Evolutionary conservation across 179 eudicot genomes (phyloP).

Genomic region (Spinacia oleracea): DNA sequence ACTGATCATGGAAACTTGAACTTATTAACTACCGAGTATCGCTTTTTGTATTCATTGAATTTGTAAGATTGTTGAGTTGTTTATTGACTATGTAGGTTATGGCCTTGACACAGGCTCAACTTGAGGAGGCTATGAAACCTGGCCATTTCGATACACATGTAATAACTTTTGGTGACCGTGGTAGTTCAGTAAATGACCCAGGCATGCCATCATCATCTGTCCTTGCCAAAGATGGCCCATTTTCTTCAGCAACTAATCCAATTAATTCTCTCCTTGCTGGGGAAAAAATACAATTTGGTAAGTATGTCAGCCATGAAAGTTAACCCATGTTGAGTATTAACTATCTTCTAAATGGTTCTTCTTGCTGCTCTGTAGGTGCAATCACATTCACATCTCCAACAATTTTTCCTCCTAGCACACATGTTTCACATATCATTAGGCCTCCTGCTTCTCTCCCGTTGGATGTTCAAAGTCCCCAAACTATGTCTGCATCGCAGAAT

Average conservation of each 20-base stretch:
- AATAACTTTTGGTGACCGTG: conserved; percentile 45
- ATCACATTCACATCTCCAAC: conserved; percentile 94
- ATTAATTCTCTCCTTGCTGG: conserved; percentile 94
- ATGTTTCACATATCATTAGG: conserved; percentile 56
- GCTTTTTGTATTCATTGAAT: neutral
- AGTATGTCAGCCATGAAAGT: conserved; percentile 22
- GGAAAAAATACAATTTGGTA: conserved; percentile 97
- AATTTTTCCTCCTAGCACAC: conserved; percentile 55
- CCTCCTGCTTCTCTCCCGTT: conserved; percentile 63
- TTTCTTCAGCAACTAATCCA: conserved; percentile 70
- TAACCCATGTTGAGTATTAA: neutral
- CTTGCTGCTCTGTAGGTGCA: conserved; percentile 62
- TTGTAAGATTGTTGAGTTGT: conserved; percentile 1
- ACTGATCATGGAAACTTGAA: neutral
- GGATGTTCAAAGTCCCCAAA: conserved; percentile 47
- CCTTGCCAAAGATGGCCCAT: conserved; percentile 51
- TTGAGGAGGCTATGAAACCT: conserved; percentile 92
- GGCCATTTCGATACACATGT: conserved; percentile 50
- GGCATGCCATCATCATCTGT: conserved; percentile 54
- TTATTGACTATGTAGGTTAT: conserved; percentile 54
- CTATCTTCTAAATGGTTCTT: conserved; percentile 22
- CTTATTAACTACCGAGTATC: neutral
- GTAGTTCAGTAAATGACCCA: conserved; percentile 43
- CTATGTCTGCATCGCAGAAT: conserved; percentile 41
- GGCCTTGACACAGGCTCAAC: conserved; percentile 83